Conservation (phyloP, 2,329 filamentous ascomycete genomes). For the Aspergillus sp. region DNA sequence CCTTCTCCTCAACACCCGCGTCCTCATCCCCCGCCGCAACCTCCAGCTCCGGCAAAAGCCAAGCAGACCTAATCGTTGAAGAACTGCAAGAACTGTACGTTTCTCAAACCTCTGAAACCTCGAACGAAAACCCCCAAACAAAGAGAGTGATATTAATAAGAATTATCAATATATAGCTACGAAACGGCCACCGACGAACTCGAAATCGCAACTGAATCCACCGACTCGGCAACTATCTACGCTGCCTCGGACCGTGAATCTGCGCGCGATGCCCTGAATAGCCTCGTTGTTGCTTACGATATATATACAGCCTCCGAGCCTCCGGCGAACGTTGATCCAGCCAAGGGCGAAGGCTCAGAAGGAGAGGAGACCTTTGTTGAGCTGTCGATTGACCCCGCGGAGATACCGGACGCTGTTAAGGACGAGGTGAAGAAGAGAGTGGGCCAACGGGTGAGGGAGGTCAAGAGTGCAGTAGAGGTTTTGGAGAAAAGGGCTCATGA, state of each 20-base stretch:
- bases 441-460: conserved; percentile 47
- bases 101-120: too few species aligned
- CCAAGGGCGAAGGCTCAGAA: background rate
- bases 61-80: conserved; percentile 35
- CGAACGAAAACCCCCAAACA: too few species aligned
- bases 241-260: conserved; percentile 47
- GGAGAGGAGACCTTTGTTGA: conserved; percentile 25
- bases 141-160: too few species aligned
- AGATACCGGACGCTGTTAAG: conserved; percentile 28
- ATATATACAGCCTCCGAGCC: conserved; percentile 29
- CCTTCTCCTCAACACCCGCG: conserved; percentile 1
- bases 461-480: conserved; percentile 44
- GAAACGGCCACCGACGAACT: conserved; percentile 50
- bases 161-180: conserved; percentile 28
- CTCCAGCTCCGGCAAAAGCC: conserved; percentile 22
- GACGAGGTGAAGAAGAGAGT: conserved; percentile 47
- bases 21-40: background rate
- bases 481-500: conserved; percentile 44
- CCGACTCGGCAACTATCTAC: conserved; percentile 46
- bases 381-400: conserved; percentile 33
- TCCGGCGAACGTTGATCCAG: background rate
- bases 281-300: conserved; percentile 35
- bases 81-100: conserved; percentile 38
- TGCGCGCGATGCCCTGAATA: conserved; percentile 46
- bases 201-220: conserved; percentile 51